Evolutionary conservation across 129 eudicot genomes (phyloP), one percentile per base, ranked within the genome.

Genomic region (Flaveria brownii): DNA sequence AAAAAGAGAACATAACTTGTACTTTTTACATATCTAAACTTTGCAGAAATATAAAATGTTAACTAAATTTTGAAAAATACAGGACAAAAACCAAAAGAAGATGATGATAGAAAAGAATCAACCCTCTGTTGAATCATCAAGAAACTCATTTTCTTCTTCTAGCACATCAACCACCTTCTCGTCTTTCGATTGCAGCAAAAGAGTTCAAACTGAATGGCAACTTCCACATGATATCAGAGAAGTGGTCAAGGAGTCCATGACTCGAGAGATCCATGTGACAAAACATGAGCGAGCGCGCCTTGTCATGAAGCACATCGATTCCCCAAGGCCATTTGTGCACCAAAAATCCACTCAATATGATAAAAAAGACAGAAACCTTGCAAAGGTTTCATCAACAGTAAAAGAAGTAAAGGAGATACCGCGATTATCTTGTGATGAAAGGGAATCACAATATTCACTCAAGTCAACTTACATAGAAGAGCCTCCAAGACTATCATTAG

Each of bases 391-490:
- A 28, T 42, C 66, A n/a, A 82, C 16, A 33, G 73, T 77, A 23
- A 68, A 76, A 49, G 84, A 87, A 17, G 81, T 83, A 56, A 64
- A 50, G 54, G 87, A 86, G 46, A 51, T 52, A 60, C 81, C 89
- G 15, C 85, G 98, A n/a, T 77, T 81, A 69, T 94, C 99, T 75
- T 91, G 88, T 74, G 99, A 94, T 82, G 97, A 85, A 76, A 86
- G 86, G 83, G 87, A 81, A 86, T 86, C 92, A 20, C 84, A 71
- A 39, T 87, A 86, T 18, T 68, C 75, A 14, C 51, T 75, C 43
- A 86, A 76, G 84, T 84, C 88, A 20, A 51, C 74, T 72, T 72
- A 71, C 75, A 88, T 81, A 75, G 82, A 87, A 73, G 97, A 93
- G 73, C 86, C 85, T 49, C 96, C 97, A 6, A 83, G 97, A 71